Base-by-base conservation (phyloP, 441 rosid genomes). In the Euphorbia corollata region DNA sequence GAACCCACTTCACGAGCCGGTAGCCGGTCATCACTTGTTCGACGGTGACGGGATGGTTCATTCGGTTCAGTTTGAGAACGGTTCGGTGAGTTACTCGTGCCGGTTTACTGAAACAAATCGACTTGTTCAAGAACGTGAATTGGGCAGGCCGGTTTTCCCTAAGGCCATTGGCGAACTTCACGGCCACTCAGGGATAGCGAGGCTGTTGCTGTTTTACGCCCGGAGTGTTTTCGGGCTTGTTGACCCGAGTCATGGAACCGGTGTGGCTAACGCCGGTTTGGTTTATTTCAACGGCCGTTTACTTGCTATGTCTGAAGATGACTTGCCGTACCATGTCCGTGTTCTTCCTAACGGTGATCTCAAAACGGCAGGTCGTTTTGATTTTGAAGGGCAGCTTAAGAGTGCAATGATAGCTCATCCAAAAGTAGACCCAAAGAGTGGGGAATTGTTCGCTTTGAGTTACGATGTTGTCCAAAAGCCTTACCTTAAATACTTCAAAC, bases 21-120 rank as follows among this genome's bases (percentile, higher is more conserved):
- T 80, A 7, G 79, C 92, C 51, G 90, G 97, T 2, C 97, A 90
- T 71, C 97, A 90, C 76, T 77, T 87, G 6, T 90, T 90, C 62
- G 97, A 90, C 63, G 97, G 97, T 5, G 97, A 90, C 63, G 92
- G 97, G 51, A 90, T 90, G 94, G 80, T 90, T 67, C 97, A 90
- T 56, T 80, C 89, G 0, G 89, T 90, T 22, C 73, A 59, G 22
- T 79, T 90, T 2, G 27, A 61, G 5, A 65, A 78, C 30, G 87
- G 85, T 8, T 63, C 82, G 0, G 94, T 77, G 5, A 83, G 90
- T 24, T 90, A 90, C 55, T 75, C 87, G 0, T 85, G 97, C 63
- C 87, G 97, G 72, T 86, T 90, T 45, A 90, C 92, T 0, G 85
- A 84, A 70, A 90, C 97, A 0, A 77, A 76, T 59, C 77, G 94